Percentiles rank a stretch among this genome's conserved stretches.
Evolutionary conservation across 2,329 filamentous ascomycete genomes (phyloP).

Genomic region (Tolypocladium paradoxum): DNA sequence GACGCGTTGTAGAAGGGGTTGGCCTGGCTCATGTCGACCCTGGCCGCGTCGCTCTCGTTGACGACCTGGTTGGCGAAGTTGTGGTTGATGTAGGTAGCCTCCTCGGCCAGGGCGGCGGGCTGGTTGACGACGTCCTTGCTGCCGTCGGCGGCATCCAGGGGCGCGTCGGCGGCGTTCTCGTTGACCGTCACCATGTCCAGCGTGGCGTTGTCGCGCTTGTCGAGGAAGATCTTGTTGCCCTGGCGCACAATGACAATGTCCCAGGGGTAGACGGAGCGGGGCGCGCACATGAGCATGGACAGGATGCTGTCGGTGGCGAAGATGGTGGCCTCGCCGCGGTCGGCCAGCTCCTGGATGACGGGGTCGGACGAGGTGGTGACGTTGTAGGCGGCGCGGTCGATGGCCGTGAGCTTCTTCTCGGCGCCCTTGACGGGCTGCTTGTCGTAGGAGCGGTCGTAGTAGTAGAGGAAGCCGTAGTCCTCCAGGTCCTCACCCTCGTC

Average conservation of each 20-base stretch:
- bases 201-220: slow-evolving; percentile 92
- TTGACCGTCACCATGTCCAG: slow-evolving; percentile 98
- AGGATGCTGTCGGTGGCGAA: slow-evolving; percentile 96
- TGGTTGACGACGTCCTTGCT: slow-evolving; percentile 94
- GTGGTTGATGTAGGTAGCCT: slow-evolving; percentile 99
- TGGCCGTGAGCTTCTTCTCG: slow-evolving; percentile 75
- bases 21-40: slow-evolving; percentile 74
- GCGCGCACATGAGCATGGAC: slow-evolving; percentile 98
- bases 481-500: slow-evolving; percentile 93
- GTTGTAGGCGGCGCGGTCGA: slow-evolving; percentile 95
- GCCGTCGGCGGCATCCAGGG: slow-evolving; percentile 80
- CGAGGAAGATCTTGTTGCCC: slow-evolving; percentile 94
- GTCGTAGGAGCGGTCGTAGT: slow-evolving; percentile 94
- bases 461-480: slow-evolving; percentile 93
- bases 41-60: slow-evolving; percentile 64
- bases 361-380: slow-evolving; percentile 95
- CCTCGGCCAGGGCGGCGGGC: slow-evolving; percentile 82
- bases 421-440: slow-evolving; percentile 83
- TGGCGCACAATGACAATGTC: slow-evolving; percentile 90
- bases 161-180: slow-evolving; percentile 93
- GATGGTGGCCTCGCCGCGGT: slow-evolving; percentile 91
- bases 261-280: slow-evolving; percentile 96
- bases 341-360: slow-evolving; percentile 90
- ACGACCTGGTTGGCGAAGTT: slow-evolving; percentile 98
- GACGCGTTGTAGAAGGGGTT: slow-evolving; percentile 97